These are phyloP conservation scores for Penicillium maclennaniae DNA, from an alignment of 495 filamentous ascomycete species.

Conservation along the genomic window DNA sequence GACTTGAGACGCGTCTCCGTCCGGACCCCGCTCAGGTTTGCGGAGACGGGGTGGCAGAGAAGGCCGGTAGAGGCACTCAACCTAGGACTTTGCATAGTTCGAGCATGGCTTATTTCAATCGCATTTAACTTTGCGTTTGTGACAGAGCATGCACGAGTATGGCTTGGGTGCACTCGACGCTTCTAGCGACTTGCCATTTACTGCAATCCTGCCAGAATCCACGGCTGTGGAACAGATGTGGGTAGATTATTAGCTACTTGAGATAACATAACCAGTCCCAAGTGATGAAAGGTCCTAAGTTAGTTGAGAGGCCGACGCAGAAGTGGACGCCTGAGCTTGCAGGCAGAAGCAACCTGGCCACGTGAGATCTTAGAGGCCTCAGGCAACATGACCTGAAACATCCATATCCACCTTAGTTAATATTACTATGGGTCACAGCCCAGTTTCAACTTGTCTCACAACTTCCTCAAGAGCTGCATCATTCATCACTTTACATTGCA, in stretches of 20 bases:
- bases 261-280: not conserved
- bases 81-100: constrained; percentile 57
- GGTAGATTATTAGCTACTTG: not conserved
- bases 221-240: not conserved
- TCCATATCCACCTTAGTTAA: not conserved
- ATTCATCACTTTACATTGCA: not conserved
- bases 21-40: constrained; percentile 46
- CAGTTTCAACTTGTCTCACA: not conserved
- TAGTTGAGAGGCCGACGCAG: not conserved
- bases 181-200: not conserved
- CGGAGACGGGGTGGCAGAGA: constrained; percentile 55
- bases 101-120: constrained; percentile 62
- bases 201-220: not conserved
- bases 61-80: constrained; percentile 57
- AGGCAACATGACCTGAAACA: not conserved
- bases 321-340: not conserved
- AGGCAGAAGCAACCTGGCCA: not conserved
- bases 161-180: constrained; percentile 13
- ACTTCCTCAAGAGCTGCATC: not conserved
- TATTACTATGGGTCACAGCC: not conserved
- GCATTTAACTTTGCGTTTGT: constrained; percentile 65
- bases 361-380: not conserved
- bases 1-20: constrained; percentile 43
- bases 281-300: not conserved
- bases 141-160: constrained; percentile 62